phyloP scores from a whole-genome alignment of 2,329 filamentous ascomycete species.

The Fusarium setosum region DNA sequence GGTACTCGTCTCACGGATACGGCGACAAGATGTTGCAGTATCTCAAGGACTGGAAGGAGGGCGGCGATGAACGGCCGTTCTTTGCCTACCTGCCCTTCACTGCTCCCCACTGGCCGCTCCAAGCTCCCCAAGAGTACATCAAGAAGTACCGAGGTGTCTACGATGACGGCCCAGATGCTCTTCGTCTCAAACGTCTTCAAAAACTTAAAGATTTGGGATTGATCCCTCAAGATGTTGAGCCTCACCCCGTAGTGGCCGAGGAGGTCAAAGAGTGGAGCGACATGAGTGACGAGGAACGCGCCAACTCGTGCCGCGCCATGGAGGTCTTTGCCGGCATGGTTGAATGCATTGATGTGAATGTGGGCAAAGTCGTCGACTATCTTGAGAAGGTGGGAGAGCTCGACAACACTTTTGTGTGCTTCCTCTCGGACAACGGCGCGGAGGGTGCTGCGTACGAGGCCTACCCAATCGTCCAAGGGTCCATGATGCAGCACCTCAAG shows the following conservation, averaged over 20 bases:
- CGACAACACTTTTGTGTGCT: slow-evolving; percentile 73
- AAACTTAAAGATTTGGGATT: slow-evolving; percentile 55
- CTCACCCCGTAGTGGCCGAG: slow-evolving; percentile 28
- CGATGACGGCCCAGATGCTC: slow-evolving; percentile 67
- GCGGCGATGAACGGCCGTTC: slow-evolving; percentile 42
- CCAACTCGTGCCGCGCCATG: slow-evolving; percentile 43
- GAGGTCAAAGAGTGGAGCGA: slow-evolving; percentile 17
- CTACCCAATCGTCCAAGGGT: slow-evolving; percentile 22
- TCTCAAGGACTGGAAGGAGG: slow-evolving; percentile 44
- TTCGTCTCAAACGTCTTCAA: slow-evolving; percentile 56
- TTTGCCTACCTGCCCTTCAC: slow-evolving; percentile 57
- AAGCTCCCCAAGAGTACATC: slow-evolving; percentile 66
- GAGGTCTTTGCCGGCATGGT: slow-evolving; percentile 68
- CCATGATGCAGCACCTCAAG: slow-evolving; percentile 38
- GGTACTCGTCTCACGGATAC: slow-evolving; percentile 59
- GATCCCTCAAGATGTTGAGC: slow-evolving; percentile 46
- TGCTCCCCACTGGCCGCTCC: slow-evolving; percentile 72
- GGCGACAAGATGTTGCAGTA: slow-evolving; percentile 57
- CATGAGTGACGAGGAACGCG: slow-evolving; percentile 11
- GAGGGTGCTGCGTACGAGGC: slow-evolving; percentile 62
- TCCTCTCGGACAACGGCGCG: slow-evolving; percentile 72
- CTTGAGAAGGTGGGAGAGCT: slow-evolving; percentile 62
- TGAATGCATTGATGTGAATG: slow-evolving; percentile 63
- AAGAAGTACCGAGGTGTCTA: slow-evolving; percentile 69
- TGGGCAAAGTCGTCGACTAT: slow-evolving; percentile 64